Base-by-base conservation (phyloP, 2,329 filamentous ascomycete genomes). In the Alternaria conjuncta region DNA sequence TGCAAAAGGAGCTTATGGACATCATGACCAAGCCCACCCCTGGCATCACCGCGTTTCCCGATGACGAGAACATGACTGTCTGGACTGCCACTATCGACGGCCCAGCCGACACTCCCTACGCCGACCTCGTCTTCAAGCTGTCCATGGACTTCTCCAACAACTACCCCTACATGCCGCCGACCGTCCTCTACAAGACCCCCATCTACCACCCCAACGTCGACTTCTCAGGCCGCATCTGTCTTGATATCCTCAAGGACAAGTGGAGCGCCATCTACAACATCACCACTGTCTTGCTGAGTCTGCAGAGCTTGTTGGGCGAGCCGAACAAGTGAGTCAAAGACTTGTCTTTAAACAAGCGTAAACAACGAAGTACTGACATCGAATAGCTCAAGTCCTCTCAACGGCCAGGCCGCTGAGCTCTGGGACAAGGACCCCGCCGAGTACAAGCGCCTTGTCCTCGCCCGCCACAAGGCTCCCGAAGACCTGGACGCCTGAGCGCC, bases 121-220 rank as follows among this genome's bases (percentile, higher is more conserved):
- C 92, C 41, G 89, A 89, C 69, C 88, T 98, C 57, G 92, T 89
- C 51, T 91, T 99, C 84, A 98, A 97, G 85, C 92, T 99, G 71
- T 91, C 90, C 71, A 95, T 99, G 79, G 86, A 89, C 51, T 99
- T 98, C 82, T 94, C 95, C 9, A 85, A 88, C 73, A 97, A 95
- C 84, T 99, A 99, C 79, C 96, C 96, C 10, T 97, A 97, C 80
- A 88, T 90, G 2, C 89, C 96, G 21, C 96, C 96, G 0, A 93
- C 91, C 3, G 96, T 99, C 18, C 87, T 97, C 63, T 99, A 97
- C 89, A 97, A 94, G 85, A 99, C 96, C 7, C 96, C 96, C 41
- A 97, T 99, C 82, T 99, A 98, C 86, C 96, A 99, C 82, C 96
- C 96, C 57, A 99, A 99, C 75, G 93, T 99, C 73, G 96, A 99